Percentiles rank a stretch among this genome's conserved stretches.
Conservation (phyloP, 2,329 filamentous ascomycete species). For the Lachnellula suecica region DNA sequence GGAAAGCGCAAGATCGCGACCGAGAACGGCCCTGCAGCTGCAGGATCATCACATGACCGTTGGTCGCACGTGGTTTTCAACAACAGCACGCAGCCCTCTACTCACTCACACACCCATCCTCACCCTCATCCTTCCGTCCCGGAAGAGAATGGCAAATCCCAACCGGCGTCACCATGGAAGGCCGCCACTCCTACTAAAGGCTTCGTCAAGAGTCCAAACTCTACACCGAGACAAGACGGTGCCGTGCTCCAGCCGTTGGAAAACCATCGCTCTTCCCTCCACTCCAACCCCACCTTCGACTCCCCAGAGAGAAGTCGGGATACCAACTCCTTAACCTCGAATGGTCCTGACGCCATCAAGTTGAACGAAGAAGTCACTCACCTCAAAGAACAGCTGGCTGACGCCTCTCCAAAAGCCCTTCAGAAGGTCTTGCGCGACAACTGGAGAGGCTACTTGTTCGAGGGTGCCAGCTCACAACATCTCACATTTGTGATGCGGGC, state of each 20-base stretch:
- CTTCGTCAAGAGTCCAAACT: no score
- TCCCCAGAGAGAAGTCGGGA: constrained; percentile 1
- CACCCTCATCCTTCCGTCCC: neutral
- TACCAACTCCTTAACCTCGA: neutral
- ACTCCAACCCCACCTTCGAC: no score
- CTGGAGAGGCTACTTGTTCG: constrained; percentile 20
- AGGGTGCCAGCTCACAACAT: constrained; percentile 20
- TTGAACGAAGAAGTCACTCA: constrained; percentile 19
- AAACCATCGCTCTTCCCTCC: no score
- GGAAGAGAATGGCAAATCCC: no score
- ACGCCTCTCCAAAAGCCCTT: constrained; percentile 21
- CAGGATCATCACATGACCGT: neutral
- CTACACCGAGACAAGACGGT: no score
- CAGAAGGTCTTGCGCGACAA: constrained; percentile 19
- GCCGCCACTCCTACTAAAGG: no score
- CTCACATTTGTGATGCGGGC: constrained; percentile 27
- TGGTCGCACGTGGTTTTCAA: no score
- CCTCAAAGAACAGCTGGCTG: constrained; percentile 19
- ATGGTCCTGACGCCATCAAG: neutral
- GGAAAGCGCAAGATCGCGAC: neutral
- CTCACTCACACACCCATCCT: no score
- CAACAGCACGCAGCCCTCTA: no score
- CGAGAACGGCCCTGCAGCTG: neutral
- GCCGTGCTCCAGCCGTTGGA: no score
- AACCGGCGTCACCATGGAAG: no score